Evolutionary conservation across 2,329 filamentous ascomycete genomes (phyloP), one percentile per base, ranked within the genome.

Genomic region (Aureobasidium pullulans): DNA sequence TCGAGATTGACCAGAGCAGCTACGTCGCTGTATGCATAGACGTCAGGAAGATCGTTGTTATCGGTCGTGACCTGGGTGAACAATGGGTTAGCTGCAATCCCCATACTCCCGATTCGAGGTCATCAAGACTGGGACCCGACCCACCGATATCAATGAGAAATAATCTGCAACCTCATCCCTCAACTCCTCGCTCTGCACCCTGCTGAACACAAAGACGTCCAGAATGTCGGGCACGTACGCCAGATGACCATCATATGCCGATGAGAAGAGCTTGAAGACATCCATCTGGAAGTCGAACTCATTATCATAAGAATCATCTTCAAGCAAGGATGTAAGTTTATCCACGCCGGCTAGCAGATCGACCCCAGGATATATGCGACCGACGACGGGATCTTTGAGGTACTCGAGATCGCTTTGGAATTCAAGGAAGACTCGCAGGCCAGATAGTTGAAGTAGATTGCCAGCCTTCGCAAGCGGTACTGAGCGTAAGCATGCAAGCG

Each of bases 211-310:
- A 65, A 75, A 73, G 6, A 70, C 69, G 1, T 65, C 67, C 19
- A 71, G 63, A 43, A 75, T 73, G 52, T 74, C 72, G 0, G 72
- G 68, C 13, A 69, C 65, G 62, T 70, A 75, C 6, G 63, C 63
- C 16, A 75, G 69, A 62, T 76, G 74, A n/a, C 73, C 73, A 62
- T 76, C 74, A 59, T 76, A 72, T 3, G 71, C 73, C 11, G 66
- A 65, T 16, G 65, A 66, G 53, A 75, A 68, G 0, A 75, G 64
- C 16, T 63, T 64, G 59, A 66, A 67, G 54, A 76, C 64, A 32
- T 70, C 67, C 48, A 68, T 56, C 61, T 77, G 73, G 32, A 76
- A 73, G 3, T 75, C 73, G 53, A 75, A 76, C 52, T 76, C 74
- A 23, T 65, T 73, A 13, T 62, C 62, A 64, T 74, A 76, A 0